Base-by-base conservation (phyloP, 805 yeast genomes). In the Wickerhamiella nectarea region DNA sequence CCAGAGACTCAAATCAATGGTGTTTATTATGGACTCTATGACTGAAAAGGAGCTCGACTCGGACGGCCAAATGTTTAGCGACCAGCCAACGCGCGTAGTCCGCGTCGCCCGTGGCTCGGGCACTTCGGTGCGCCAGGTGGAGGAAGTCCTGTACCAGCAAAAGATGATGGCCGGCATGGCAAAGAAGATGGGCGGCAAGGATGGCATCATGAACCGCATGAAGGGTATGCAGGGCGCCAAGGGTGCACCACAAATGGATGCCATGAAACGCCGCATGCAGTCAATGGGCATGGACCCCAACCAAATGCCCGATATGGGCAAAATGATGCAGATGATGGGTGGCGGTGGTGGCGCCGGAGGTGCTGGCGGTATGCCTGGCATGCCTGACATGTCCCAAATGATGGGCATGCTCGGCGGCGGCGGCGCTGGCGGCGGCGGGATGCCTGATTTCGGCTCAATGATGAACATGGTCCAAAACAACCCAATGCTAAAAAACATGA, bases 21-120 rank as follows among this genome's bases (percentile, higher is more conserved):
- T 89, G 37, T 87, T 74, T 56, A 78, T 89, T 22, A 74, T 89
- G 81, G 98, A 89, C 61, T 85, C 96, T 2, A 89, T 89, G 98
- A 89, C 95, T 1, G 78, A 78, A 51, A 69, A 79, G 56, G 98
- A 89, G 65, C 72, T 89, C 48, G 94, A 85, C 55, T 74, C 84
- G 50, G 97, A 89, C 60, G 97, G 97, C 1, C 67, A 75, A 48
- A 63, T 82, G 17, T 85, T 89, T 60, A 69, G 73, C 31, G 76
- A 78, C 42, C 77, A 87, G 61, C 97, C 97, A 5, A 70, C 78
- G 37, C 74, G 98, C 60, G 75, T 89, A 41, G 74, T 86, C 4
- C 72, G 98, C 54, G 89, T 89, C 4, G 97, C 97, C 0, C 72
- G 83, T 51, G 98, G 98, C 7, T 78, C 95, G 2, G 98, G 97